Base-by-base conservation (phyloP, 83 land plant species). In the Picea mariana region DNA sequence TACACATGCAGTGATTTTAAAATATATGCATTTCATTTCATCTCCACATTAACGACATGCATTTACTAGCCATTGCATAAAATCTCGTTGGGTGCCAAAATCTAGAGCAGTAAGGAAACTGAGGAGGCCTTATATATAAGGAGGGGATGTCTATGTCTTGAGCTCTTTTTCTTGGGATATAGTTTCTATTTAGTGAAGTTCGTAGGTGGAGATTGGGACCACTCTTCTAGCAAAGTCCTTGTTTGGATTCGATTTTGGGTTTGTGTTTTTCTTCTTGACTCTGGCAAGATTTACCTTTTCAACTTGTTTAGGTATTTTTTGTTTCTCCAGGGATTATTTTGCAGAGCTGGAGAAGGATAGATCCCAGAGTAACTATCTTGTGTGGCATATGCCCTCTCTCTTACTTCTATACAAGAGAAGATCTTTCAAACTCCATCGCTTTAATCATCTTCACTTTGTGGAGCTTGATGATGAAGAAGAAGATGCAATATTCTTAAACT, bases 141-240 rank as follows among this genome's bases (percentile, higher is more conserved):
- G 34, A 34, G 34, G 34, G 34, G 34, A 34, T 34, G 34, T 34
- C 34, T 34, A 34, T 34, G 34, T 87, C 87, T 76, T 90, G 83
- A 88, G 71, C 84, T 90, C 95, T 85, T 92, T 91, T 47, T 88
- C 82, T 17, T 85, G 89, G 18, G 88, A 88, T 62, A 89, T 79
- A 79, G 90, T 88, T 27, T 65, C 83, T 52, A 80, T 83, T 73
- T 88, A 90, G 77, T 88, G 91, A 81, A 88, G 78, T 81, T 89
- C 94, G 67, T 92, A 92, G 3, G 87, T 21, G 2, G 87, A 82
- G 1, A 77, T 23, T 3, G 58, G 27, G 2, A 17, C 81, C 31
- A 24, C 78, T 4, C 65, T 62, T 1, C 78, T 82, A 21, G 77
- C 76, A 31, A 85, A 16, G 75, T 34, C 17, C 15, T 77, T 77